Percentiles rank a stretch among this genome's conserved stretches.
Conservation (phyloP, 345 rosid genomes). For the Populus euphratica region DNA sequence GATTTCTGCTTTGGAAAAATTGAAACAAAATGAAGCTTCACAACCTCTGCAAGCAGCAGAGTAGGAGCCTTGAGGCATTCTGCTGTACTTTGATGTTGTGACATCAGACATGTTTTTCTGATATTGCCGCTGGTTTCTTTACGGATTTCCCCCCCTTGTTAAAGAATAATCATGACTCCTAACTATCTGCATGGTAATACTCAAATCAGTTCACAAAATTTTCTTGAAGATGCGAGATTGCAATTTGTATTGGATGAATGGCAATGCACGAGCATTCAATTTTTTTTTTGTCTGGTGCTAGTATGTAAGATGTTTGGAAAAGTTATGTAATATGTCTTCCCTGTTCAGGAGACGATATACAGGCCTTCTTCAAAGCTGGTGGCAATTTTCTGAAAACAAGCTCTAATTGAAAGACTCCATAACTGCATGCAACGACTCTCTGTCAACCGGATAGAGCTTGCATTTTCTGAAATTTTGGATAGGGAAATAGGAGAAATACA, state of each 20-base stretch:
- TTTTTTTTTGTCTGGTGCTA: not conserved
- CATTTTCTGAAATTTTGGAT: constrained; percentile 30
- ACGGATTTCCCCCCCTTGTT: not conserved
- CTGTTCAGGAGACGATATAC: constrained; percentile 32
- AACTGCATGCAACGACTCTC: constrained; percentile 36
- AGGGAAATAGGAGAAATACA: not conserved
- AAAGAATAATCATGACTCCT: constrained; percentile 15
- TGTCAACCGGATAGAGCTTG: constrained; percentile 25
- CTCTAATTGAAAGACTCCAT: constrained; percentile 37
- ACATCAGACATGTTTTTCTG: not conserved
- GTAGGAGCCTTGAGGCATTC: constrained; percentile 29
- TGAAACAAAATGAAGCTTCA: constrained; percentile 67
- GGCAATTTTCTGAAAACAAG: constrained; percentile 35
- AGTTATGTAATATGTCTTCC: constrained; percentile 1
- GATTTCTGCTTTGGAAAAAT: constrained; percentile 67
- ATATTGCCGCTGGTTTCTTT: constrained; percentile 13
- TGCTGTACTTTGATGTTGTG: constrained; percentile 2
- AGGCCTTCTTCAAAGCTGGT: constrained; percentile 30
- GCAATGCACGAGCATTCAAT: not conserved
- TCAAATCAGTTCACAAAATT: constrained; percentile 6
- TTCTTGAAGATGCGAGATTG: not conserved
- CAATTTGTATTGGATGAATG: not conserved
- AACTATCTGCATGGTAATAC: constrained; percentile 1
- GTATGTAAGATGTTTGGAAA: not conserved
- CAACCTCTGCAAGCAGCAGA: constrained; percentile 56